phyloP scores from a whole-genome alignment of 495 filamentous ascomycete genomes.

The Lindgomyces ingoldianus region DNA sequence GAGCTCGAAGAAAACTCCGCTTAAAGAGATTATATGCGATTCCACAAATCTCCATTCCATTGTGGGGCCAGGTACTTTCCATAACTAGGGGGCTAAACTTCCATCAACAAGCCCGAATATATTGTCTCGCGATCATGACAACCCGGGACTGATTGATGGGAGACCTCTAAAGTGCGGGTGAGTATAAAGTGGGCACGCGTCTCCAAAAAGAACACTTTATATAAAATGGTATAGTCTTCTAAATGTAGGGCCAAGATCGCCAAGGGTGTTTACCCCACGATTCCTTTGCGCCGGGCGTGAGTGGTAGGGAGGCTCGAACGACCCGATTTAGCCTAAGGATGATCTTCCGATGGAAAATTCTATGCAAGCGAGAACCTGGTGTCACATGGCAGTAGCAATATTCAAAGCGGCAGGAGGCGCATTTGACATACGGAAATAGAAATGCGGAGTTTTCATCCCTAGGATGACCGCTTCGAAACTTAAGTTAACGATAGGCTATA shows the following conservation, averaged over 20 bases:
- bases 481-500: too few species aligned
- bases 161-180: not conserved
- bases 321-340: constrained; percentile 25
- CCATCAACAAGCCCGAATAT: not conserved
- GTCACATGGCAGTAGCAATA: not conserved
- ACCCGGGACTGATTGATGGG: constrained; percentile 1
- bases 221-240: constrained; percentile 16
- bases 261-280: constrained; percentile 26
- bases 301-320: not conserved
- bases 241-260: constrained; percentile 25
- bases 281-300: constrained; percentile 23
- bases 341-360: not conserved
- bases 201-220: constrained; percentile 15
- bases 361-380: not conserved
- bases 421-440: not conserved
- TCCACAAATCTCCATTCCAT: not conserved
- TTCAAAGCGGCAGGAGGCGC: not conserved
- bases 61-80: constrained; percentile 8
- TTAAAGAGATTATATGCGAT: not conserved
- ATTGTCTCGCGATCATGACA: constrained; percentile 1
- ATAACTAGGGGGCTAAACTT: not conserved
- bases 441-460: not conserved
- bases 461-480: too few species aligned
- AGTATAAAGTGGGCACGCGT: constrained; percentile 9
- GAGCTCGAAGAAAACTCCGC: not conserved